Conservation (phyloP, 2,329 filamentous ascomycete species). For the Colletotrichum musicola region DNA sequence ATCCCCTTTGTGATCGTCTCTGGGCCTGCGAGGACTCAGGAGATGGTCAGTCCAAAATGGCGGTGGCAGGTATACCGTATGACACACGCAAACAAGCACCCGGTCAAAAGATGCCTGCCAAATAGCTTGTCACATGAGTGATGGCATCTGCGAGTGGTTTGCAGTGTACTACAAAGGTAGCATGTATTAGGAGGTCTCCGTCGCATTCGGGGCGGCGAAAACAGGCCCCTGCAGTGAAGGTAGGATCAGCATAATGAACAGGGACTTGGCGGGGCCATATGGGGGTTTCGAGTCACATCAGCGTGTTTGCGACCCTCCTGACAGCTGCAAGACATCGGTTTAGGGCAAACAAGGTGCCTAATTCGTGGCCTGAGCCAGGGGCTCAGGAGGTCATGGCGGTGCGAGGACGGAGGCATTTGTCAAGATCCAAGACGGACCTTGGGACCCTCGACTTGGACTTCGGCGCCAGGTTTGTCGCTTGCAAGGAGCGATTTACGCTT, state of each 20-base stretch:
- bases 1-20: background rate
- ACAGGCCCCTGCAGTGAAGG: constrained; percentile 5
- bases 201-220: constrained; percentile 20
- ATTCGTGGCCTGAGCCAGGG: background rate
- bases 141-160: constrained; percentile 25
- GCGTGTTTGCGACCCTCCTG: constrained; percentile 28
- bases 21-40: background rate
- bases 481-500: constrained; percentile 16
- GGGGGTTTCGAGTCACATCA: constrained; percentile 27
- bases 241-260: constrained; percentile 27
- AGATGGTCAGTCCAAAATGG: background rate
- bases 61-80: background rate
- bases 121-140: constrained; percentile 34
- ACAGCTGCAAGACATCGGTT: constrained; percentile 36
- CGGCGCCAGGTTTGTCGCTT: background rate
- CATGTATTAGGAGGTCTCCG: background rate
- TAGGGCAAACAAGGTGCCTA: constrained; percentile 2
- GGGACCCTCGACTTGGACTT: background rate
- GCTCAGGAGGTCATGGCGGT: constrained; percentile 21
- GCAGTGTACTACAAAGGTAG: background rate
- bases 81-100: background rate
- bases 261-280: constrained; percentile 25
- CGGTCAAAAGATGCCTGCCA: background rate
- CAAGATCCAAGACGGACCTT: background rate
- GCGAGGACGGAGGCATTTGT: constrained; percentile 4